Evolutionary conservation across 768 basidiomycete species (phyloP).

Genomic region (Pisolithus sp.): DNA sequence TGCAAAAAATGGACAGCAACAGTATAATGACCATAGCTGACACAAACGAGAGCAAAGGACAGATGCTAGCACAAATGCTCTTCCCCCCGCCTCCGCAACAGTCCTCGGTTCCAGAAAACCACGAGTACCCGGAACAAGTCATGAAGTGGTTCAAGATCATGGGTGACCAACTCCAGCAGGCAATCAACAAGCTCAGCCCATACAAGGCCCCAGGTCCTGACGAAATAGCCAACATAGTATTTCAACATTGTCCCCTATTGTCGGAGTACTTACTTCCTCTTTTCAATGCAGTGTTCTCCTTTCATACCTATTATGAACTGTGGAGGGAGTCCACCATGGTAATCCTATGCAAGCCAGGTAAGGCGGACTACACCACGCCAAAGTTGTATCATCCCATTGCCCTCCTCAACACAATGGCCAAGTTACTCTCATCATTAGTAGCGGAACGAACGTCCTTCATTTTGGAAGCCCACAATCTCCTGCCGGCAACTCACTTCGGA

Average conservation of each 20-base stretch:
- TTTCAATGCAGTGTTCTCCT: constrained; percentile 8
- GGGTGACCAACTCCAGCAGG: constrained; percentile 2
- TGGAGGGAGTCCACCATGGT: constrained; percentile 25
- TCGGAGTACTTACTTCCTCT: constrained; percentile 1
- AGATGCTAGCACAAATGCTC: constrained; percentile 14
- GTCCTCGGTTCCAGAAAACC: not conserved
- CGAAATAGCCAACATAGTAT: constrained; percentile 21
- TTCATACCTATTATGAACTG: constrained; percentile 6
- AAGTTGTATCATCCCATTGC: constrained; percentile 35
- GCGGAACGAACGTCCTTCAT: constrained; percentile 19
- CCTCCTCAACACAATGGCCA: constrained; percentile 27
- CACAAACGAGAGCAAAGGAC: constrained; percentile 8
- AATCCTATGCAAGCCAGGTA: constrained; percentile 32
- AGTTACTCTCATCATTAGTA: constrained; percentile 23
- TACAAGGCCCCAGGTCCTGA: constrained; percentile 23
- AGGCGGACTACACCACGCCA: constrained; percentile 26
- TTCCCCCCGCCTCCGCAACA: constrained; percentile 16
- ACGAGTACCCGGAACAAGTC: not conserved
- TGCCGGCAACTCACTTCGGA: constrained; percentile 34
- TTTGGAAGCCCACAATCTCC: constrained; percentile 26
- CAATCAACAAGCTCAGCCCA: constrained; percentile 9
- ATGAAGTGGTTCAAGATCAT: constrained; percentile 4
- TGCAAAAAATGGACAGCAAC: not conserved
- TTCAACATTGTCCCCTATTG: constrained; percentile 11
- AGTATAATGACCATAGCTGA: constrained; percentile 9